Percentiles rank a stretch among this genome's conserved stretches.
Conservation (phyloP, 2,329 filamentous ascomycete genomes). For the Leptographium flavum region DNA sequence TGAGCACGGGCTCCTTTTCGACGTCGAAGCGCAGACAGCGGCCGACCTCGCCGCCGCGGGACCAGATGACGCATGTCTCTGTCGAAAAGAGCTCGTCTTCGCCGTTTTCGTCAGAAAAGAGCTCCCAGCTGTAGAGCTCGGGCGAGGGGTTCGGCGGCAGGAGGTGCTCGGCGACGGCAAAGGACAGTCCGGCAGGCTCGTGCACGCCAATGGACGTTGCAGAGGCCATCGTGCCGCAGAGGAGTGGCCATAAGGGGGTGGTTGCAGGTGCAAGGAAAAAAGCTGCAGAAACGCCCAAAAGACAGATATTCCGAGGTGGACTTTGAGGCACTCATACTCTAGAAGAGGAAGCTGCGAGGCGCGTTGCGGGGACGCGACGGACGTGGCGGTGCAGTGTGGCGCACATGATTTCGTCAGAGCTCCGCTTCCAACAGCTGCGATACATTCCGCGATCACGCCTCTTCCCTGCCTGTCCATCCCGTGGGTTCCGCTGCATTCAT, state of each 20-base stretch:
- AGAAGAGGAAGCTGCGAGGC: slow-evolving; percentile 2
- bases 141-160: slow-evolving; percentile 52
- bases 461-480: not conserved
- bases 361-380: slow-evolving; percentile 1
- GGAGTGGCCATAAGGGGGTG: not conserved
- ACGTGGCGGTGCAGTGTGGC: not conserved
- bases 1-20: slow-evolving; percentile 74
- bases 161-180: slow-evolving; percentile 69
- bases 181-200: slow-evolving; percentile 68
- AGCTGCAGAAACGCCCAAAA: no score
- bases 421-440: not conserved
- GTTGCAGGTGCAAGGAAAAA: no score
- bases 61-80: slow-evolving; percentile 71
- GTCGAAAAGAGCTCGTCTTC: slow-evolving; percentile 76
- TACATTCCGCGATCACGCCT: not conserved
- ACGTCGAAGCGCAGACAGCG: slow-evolving; percentile 76
- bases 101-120: slow-evolving; percentile 30
- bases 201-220: slow-evolving; percentile 86
- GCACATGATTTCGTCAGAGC: not conserved
- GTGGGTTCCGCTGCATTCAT: not conserved
- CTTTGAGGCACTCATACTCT: no score
- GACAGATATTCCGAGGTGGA: no score
- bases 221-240: slow-evolving; percentile 55
- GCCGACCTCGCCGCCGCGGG: slow-evolving; percentile 67
- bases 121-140: slow-evolving; percentile 64